Base-by-base conservation (phyloP, 2,329 filamentous ascomycete genomes). In the Arthrobotrys megalospora region DNA sequence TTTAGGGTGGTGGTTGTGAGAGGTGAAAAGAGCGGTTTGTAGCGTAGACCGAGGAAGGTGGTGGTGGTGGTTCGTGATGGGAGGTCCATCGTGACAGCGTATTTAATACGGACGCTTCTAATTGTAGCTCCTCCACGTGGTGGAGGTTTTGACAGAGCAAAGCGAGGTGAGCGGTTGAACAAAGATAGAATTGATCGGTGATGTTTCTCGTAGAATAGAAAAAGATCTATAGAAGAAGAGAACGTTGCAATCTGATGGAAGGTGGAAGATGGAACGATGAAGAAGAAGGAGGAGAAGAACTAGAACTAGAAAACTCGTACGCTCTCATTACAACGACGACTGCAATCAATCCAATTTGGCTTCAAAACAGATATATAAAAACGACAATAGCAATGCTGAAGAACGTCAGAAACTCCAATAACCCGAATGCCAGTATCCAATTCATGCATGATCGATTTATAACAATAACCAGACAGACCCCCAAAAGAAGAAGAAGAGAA, bases 321-420 rank as follows among this genome's bases (percentile, higher is more conserved):
- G 41, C 55, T 34, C 10, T 65, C 32, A 55, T 47, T 62, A 71
- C 41, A 48, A 32, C 58, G 36, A 38, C 36, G 36, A 12, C n/a
- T 53, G 36, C 24, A 28, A 34, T 32, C 24, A 28, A 34, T 32
- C 24, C 19, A 24, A 58, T 63, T 55, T 47, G 47, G 34, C 36
- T 55, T 68, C 55, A 41, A 41, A 68, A 28, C 34, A 67, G n/a
- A n/a, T n/a, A n/a, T n/a, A 58, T 38, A 43, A 47, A 41, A 48
- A 10, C 19, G 19, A 12, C 36, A 36, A 24, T 6, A 21, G 24
- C 36, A 19, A 24, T 28, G 24, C 24, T 28, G 14, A 58, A 16
- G 36, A 5, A 52, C 6, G 19, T 19, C 21, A 63, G 1, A 32
- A 55, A 55, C 48, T 43, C 64, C 64, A 60, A n/a, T 16, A 60